phyloP scores from a whole-genome alignment of 148 eudicot genomes.

The Diospyros kaki region DNA sequence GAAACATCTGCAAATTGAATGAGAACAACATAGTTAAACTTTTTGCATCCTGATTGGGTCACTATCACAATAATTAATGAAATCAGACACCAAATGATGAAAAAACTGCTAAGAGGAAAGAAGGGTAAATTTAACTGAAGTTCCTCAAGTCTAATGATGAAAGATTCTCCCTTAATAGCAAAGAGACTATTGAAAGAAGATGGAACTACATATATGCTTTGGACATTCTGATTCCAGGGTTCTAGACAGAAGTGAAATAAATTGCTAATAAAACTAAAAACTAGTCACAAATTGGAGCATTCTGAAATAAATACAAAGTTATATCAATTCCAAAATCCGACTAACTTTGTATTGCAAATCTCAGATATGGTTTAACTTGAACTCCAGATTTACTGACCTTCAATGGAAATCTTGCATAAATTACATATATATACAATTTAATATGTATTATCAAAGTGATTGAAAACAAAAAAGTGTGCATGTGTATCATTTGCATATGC shows the following conservation, averaged over 20 bases:
- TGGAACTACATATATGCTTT: background rate
- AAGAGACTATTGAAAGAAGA: background rate
- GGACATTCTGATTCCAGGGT: background rate
- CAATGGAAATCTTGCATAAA: background rate
- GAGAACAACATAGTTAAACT: background rate
- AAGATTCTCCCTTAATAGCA: background rate
- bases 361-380: background rate
- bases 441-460: background rate
- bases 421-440: background rate
- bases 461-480: background rate
- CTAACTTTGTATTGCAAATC: background rate
- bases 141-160: background rate
- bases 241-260: too few relatives aligned
- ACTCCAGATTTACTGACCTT: background rate
- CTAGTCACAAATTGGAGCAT: too few relatives aligned
- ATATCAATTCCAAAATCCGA: too few relatives aligned
- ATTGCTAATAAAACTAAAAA: too few relatives aligned
- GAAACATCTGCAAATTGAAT: conserved; percentile 55
- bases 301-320: too few relatives aligned
- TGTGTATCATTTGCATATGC: background rate
- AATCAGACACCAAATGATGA: background rate
- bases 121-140: background rate
- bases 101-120: background rate
- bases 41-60: background rate
- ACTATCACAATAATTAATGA: background rate